Evolutionary conservation across 495 filamentous ascomycete species (phyloP).

Genomic region (Penicillium fimorum): DNA sequence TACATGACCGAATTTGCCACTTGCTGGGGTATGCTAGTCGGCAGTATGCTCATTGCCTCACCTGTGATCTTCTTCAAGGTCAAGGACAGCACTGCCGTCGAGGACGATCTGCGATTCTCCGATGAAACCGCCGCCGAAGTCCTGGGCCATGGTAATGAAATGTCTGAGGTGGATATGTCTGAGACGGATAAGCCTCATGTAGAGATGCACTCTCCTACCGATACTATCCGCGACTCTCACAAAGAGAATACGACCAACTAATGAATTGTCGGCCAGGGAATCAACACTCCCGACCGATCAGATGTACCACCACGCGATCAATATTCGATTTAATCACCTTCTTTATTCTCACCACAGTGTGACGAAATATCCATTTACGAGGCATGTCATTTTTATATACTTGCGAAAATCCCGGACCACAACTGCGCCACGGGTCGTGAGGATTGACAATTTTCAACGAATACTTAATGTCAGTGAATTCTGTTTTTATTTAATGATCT

Average conservation of each 20-base stretch:
- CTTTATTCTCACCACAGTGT: neutral
- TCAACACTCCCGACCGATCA: neutral
- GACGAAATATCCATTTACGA: conserved; percentile 20
- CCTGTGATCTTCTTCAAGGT: conserved; percentile 79
- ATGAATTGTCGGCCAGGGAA: neutral
- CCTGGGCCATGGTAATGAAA: conserved; percentile 22
- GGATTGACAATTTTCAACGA: conserved; percentile 1
- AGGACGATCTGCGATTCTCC: conserved; percentile 78
- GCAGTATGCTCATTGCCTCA: conserved; percentile 68
- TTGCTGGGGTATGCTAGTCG: conserved; percentile 72
- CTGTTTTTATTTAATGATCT: neutral
- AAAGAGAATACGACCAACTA: neutral
- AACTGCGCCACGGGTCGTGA: neutral
- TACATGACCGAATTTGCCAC: conserved; percentile 64
- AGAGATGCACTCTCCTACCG: neutral
- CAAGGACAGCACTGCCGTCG: conserved; percentile 66
- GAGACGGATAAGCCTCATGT: conserved; percentile 18
- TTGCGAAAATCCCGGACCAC: neutral
- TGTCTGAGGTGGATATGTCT: conserved; percentile 8
- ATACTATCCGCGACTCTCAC: conserved; percentile 5
- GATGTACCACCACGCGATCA: conserved; percentile 9
- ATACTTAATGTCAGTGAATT: conserved; percentile 1
- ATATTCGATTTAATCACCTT: conserved; percentile 3
- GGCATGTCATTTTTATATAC: conserved; percentile 14
- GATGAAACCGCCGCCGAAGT: conserved; percentile 64